phyloP scores from a whole-genome alignment of 108 stramenopile genomes.

The Mediolabrus comicus region DNA sequence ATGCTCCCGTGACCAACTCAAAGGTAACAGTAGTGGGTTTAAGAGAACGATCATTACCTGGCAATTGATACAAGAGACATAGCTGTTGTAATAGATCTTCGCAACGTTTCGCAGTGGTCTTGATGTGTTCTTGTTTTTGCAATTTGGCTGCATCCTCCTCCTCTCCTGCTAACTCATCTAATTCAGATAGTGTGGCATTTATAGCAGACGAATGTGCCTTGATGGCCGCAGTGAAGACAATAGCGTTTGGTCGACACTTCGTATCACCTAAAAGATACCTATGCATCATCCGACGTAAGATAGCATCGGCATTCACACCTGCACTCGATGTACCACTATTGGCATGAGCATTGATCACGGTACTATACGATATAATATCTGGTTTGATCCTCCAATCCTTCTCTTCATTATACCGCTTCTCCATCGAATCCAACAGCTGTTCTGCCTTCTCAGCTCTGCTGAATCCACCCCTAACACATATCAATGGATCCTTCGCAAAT shows the following conservation, averaged over 20 bases:
- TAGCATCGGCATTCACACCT: conserved; percentile 27
- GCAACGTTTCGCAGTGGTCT: conserved; percentile 25
- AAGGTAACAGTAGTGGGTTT: conserved; percentile 38
- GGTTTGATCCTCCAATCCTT: conserved; percentile 36
- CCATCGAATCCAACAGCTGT: conserved; percentile 40
- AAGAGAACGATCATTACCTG: conserved; percentile 27
- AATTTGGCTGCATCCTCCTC: background rate
- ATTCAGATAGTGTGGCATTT: conserved; percentile 10
- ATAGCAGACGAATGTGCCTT: conserved; percentile 44
- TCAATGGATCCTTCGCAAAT: conserved; percentile 43
- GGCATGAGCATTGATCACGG: conserved; percentile 49
- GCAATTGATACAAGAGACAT: conserved; percentile 18
- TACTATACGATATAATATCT: conserved; percentile 45
- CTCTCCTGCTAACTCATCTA: background rate
- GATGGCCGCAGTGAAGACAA: conserved; percentile 43
- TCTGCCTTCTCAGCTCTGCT: conserved; percentile 30
- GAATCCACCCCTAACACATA: background rate
- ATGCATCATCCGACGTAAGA: conserved; percentile 30
- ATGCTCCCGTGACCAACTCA: conserved; percentile 27
- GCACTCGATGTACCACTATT: conserved; percentile 23
- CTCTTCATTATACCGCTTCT: conserved; percentile 34
- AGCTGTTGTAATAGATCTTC: conserved; percentile 38
- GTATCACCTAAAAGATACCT: conserved; percentile 30
- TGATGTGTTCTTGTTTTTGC: conserved; percentile 4
- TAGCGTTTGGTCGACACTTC: conserved; percentile 33